Conservation (phyloP, 768 basidiomycete species). For the Lactarius sp. region DNA sequence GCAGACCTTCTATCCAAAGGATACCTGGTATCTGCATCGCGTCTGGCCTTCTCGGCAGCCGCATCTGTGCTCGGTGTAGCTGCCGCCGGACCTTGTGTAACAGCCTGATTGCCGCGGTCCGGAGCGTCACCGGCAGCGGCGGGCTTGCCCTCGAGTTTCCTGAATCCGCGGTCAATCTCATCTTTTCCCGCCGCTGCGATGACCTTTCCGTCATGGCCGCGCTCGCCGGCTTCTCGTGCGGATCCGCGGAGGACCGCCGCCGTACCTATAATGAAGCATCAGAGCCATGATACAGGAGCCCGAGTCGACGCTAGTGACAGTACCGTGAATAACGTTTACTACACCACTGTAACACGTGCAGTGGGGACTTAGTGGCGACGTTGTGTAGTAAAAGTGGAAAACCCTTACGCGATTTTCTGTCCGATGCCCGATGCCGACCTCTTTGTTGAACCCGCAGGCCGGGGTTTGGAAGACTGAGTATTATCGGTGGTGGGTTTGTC, state of each 20-base stretch:
- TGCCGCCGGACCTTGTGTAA: no score
- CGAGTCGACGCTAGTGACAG: not conserved
- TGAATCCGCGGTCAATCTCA: not conserved
- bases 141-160: conserved; percentile 3
- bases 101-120: no score
- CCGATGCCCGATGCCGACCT: not conserved
- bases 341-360: not conserved
- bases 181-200: conserved; percentile 3
- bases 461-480: not conserved
- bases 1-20: no score
- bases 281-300: not conserved
- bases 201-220: not conserved
- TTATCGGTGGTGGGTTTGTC: not conserved
- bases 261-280: not conserved
- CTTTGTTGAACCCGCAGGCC: not conserved
- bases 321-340: conserved; percentile 7
- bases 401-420: not conserved
- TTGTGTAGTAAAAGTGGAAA: not conserved
- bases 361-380: not conserved
- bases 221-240: not conserved
- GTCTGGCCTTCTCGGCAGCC: no score
- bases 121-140: no score
- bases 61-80: no score
- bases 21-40: no score
- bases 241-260: conserved; percentile 9